Evolutionary conservation across 805 yeast genomes (phyloP), one percentile per base, ranked within the genome.

Genomic region (Lipomyces chichibuensis): DNA sequence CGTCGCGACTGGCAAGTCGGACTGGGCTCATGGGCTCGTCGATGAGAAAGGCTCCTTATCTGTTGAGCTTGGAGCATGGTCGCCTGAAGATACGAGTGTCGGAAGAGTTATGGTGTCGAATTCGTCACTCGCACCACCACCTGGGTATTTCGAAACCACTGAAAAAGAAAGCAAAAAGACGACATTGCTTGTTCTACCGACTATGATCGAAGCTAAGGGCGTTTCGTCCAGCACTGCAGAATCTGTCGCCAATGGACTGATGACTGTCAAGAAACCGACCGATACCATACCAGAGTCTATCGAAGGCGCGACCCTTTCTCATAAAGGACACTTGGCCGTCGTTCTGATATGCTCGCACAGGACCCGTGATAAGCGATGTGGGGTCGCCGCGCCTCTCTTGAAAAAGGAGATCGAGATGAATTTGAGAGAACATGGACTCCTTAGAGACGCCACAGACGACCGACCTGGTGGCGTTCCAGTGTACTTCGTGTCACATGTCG

Each of bases 351-450:
- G 99, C 74, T 93, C 98, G 0, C 99, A 94, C 78, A 82, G 83
- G 60, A 91, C 96, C 11, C 87, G 98, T 77, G 99, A 94, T 76
- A 93, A 92, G 77, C 82, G 94, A 69, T 94, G 99, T 78, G 98
- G 97, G 59, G 82, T 92, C 58, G 91, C 98, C 0, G 98, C 98
- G 0, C 98, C 98, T 14, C 84, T 91, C 49, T 84, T 94, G 88
- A 89, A 87, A 75, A 88, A 85, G 71, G 92, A 90, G 68, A 85
- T 94, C 77, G 96, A 92, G 57, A 76, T 83, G 8, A 85, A 89
- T 71, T 80, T 94, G 55, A 81, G 96, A 66, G 91, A 90, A 3
- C 80, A 84, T 46, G 96, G 87, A 2, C 79, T 90, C 20, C 85
- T 86, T 72, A 83, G 98, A 74, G 98, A 94, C 77, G 76, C 80